Evolutionary conservation across 2,329 filamentous ascomycete genomes (phyloP).

Genomic region (Zopfia rhizophila): DNA sequence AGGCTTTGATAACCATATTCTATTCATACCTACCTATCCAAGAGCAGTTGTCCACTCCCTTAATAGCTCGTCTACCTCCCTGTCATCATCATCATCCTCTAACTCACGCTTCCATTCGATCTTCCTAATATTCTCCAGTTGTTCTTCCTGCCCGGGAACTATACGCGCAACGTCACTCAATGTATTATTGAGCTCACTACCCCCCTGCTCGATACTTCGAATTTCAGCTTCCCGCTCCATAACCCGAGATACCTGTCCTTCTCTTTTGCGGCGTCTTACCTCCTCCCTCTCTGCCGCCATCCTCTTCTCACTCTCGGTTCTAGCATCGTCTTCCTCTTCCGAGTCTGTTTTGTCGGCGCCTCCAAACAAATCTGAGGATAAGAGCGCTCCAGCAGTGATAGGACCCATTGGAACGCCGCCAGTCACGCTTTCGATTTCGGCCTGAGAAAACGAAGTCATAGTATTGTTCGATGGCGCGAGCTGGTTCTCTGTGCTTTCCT

Average conservation of each 20-base stretch:
- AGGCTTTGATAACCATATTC: no score
- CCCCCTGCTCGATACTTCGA: neutral
- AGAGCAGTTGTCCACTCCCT: conserved; percentile 34
- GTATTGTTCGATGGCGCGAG: conserved; percentile 34
- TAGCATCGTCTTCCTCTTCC: neutral
- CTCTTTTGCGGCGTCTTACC: neutral
- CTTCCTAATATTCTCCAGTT: neutral
- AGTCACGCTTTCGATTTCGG: conserved; percentile 69
- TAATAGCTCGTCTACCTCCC: conserved; percentile 35
- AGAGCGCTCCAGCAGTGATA: conserved; percentile 75
- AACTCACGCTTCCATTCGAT: neutral
- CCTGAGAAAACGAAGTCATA: conserved; percentile 62
- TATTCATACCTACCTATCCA: conserved; percentile 1
- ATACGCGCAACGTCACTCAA: no score
- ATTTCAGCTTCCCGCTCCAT: neutral
- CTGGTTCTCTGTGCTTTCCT: conserved; percentile 31
- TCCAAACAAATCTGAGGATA: conserved; percentile 74
- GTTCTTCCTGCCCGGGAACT: neutral
- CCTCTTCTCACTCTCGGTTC: neutral
- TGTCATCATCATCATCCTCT: conserved; percentile 12
- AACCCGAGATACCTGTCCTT: neutral
- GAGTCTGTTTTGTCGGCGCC: conserved; percentile 57
- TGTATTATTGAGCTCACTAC: no score
- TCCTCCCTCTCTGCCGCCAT: neutral
- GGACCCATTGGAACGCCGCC: conserved; percentile 79